These are phyloP conservation scores for Lagenidium giganteum DNA, from an alignment of 352 stramenopile species.

Conservation along the genomic window DNA sequence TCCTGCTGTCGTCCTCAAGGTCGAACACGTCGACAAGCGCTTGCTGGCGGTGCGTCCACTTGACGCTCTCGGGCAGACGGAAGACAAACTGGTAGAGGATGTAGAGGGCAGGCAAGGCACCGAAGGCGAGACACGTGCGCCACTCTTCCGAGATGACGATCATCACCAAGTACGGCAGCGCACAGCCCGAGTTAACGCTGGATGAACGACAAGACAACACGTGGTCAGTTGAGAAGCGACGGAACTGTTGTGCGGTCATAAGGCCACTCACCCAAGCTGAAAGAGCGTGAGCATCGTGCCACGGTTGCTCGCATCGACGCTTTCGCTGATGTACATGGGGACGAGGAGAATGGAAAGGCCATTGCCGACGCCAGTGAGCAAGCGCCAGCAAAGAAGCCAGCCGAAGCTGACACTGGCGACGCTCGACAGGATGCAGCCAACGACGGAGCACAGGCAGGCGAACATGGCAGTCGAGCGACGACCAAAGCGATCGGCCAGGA, in stretches of 20 bases:
- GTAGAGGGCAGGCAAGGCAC: conserved; percentile 63
- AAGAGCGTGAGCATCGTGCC: conserved; percentile 72
- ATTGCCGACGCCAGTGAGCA: conserved; percentile 75
- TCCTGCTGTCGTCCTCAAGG: conserved; percentile 22
- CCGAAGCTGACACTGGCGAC: conserved; percentile 45
- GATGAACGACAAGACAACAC: neutral
- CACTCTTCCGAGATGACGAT: conserved; percentile 70
- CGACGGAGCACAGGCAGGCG: conserved; percentile 65
- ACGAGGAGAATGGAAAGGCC: conserved; percentile 80
- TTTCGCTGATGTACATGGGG: conserved; percentile 89
- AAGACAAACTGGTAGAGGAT: conserved; percentile 74
- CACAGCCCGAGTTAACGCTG: conserved; percentile 71
- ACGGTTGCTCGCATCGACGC: conserved; percentile 53
- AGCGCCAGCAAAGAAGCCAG: conserved; percentile 62
- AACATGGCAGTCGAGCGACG: conserved; percentile 68
- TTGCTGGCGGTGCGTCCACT: conserved; percentile 71
- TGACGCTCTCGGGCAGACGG: conserved; percentile 72
- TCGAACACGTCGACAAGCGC: conserved; percentile 39
- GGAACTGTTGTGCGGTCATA: too few relatives aligned
- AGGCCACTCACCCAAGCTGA: conserved; percentile 60
- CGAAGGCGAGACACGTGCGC: conserved; percentile 67
- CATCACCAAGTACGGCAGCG: conserved; percentile 82
- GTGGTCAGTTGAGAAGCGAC: neutral
- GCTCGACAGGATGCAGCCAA: conserved; percentile 52
- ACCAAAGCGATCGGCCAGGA: conserved; percentile 67